Base-by-base conservation (phyloP, 2,329 filamentous ascomycete species). In the Ophiostoma pallidulum region DNA sequence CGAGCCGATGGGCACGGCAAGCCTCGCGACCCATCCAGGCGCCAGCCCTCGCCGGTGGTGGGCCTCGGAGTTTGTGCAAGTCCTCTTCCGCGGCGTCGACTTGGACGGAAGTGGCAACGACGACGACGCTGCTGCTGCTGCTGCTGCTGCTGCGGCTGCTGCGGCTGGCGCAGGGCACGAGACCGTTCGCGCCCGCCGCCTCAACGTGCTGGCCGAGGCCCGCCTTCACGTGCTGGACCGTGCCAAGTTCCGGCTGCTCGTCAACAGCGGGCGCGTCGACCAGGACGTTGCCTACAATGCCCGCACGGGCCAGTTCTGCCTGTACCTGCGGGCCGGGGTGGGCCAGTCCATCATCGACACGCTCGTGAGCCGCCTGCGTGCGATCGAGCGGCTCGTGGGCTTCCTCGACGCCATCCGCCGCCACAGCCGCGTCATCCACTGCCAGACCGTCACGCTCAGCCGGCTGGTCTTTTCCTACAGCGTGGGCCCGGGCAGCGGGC, bases 381-480 rank as follows among this genome's bases (percentile, higher is more conserved):
- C 80, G 12, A 76, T 92, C 49, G 78, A 85, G 57, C 77, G 82
- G 18, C 71, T 92, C 24, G 80, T 87, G 33, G 74, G 75, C 37
- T 86, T 86, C 57, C 70, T 88, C 22, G 74, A 80, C 38, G 78
- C 82, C 1, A 75, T 90, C 52, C 69, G 78, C 47, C 67, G 70
- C 52, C 70, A 76, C 54, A 67, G 69, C 40, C 70, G 70, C 14
- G 70, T 73, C 44, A 73, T 85, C 31, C 67, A 68, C 37, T 75
- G 75, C 59, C 73, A 81, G 54, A 67, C 73, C 35, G 71, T 83
- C 47, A 78, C 75, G 14, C 68, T 91, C 47, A 69, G 70, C 54
- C 70, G 75, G 52, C 73, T 92, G 6, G 67, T 74, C 3, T 88
- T 92, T 60, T 76, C 71, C n/a, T 94, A 92, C 60, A 70, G 69